A percentile compares a stretch with the other conserved stretches of the same genome.
phyloP scores from a whole-genome alignment of 345 rosid species.

The Lumnitzera racemosa region DNA sequence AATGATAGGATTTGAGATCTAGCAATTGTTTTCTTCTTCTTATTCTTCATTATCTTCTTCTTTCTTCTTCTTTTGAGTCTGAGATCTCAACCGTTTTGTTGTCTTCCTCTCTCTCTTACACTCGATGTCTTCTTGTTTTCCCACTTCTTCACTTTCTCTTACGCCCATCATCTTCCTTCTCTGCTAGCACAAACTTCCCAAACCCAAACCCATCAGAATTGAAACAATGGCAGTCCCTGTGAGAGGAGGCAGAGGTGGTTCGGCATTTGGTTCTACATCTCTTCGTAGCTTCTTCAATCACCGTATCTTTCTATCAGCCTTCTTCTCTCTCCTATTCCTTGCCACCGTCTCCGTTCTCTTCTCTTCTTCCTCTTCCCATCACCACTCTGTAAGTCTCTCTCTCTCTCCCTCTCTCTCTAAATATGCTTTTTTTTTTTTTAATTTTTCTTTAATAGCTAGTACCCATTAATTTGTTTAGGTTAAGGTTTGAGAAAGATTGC shows the following conservation, averaged over 20 bases:
- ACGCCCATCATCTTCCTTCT: neutral
- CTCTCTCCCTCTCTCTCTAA: neutral
- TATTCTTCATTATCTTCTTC: neutral
- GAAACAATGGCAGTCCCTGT: slow-evolving; percentile 63
- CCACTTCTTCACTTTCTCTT: too few relatives aligned
- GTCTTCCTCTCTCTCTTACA: neutral
- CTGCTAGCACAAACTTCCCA: neutral
- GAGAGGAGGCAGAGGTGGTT: slow-evolving; percentile 62
- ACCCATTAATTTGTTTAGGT: too few relatives aligned
- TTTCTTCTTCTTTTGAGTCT: neutral
- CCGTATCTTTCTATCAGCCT: slow-evolving; percentile 80
- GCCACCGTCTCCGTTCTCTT: slow-evolving; percentile 71
- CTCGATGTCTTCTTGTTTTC: neutral
- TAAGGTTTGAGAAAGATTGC: too few relatives aligned
- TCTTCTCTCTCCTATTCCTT: slow-evolving; percentile 68
- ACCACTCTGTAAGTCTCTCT: slow-evolving; percentile 38
- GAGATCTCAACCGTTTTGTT: neutral
- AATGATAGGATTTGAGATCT: neutral
- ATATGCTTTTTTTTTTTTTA: too few relatives aligned
- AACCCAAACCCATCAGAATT: neutral
- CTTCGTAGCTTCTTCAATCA: slow-evolving; percentile 62
- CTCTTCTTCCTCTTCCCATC: slow-evolving; percentile 39
- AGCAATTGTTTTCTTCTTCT: neutral
- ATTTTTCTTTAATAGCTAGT: too few relatives aligned
- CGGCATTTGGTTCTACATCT: slow-evolving; percentile 29